Conservation (phyloP, 1,139 yeast species). For the Nakaseomyces sp. region DNA sequence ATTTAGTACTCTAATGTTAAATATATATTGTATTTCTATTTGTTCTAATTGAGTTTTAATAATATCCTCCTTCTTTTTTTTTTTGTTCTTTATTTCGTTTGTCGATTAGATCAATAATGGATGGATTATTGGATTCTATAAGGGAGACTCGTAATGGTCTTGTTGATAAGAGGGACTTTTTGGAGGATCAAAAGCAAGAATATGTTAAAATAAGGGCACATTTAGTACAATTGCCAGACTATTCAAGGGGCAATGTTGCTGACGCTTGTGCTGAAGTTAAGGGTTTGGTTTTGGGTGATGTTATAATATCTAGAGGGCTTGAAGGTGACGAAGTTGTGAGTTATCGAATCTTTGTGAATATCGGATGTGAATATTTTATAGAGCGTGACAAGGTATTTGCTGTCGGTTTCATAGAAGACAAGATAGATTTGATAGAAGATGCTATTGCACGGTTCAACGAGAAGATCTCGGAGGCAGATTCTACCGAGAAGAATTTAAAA, state of each 20-base stretch:
- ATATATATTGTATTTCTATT: too few species aligned
- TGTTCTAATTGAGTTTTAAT: too few species aligned
- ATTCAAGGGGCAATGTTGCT: conserved; percentile 4
- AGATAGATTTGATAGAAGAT: conserved; percentile 34
- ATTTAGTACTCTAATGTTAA: too few species aligned
- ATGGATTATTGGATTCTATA: conserved; percentile 23
- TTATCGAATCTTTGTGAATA: conserved; percentile 35
- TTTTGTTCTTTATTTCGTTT: neutral
- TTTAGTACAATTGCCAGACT: conserved; percentile 17
- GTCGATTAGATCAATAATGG: conserved; percentile 17
- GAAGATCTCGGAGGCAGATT: conserved; percentile 40
- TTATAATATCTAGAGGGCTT: conserved; percentile 27
- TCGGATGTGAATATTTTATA: conserved; percentile 57
- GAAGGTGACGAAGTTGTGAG: neutral
- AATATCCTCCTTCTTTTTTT: too few species aligned
- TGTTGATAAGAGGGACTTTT: conserved; percentile 22
- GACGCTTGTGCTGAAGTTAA: conserved; percentile 14
- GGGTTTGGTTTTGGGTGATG: conserved; percentile 32
- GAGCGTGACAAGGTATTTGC: conserved; percentile 43
- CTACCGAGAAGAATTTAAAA: conserved; percentile 32
- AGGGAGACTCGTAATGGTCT: conserved; percentile 26
- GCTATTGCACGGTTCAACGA: conserved; percentile 36
- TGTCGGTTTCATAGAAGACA: conserved; percentile 36
- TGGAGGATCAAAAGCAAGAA: conserved; percentile 28
- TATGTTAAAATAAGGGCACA: conserved; percentile 28